Percentiles rank a stretch among this genome's conserved stretches.
phyloP scores from a whole-genome alignment of 306 rosid species.

The Acacia confusa region DNA sequence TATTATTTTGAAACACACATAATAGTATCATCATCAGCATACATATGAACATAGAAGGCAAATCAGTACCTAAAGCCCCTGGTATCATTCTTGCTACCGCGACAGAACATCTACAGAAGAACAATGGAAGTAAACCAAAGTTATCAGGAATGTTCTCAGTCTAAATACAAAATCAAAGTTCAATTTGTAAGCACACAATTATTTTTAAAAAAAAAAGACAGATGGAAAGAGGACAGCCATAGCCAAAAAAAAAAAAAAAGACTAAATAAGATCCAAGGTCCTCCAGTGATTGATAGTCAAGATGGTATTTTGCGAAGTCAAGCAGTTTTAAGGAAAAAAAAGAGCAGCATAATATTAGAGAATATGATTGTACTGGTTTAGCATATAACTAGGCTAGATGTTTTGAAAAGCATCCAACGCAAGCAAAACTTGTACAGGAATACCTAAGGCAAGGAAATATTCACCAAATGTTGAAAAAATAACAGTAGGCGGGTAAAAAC shows the following conservation, averaged over 20 bases:
- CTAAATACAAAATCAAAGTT: neutral
- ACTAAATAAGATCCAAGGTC: slow-evolving; percentile 1
- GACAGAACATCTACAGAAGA: slow-evolving; percentile 85
- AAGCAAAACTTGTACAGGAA: neutral
- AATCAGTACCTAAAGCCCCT: slow-evolving; percentile 89
- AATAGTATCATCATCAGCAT: neutral
- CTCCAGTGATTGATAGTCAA: neutral
- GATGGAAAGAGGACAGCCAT: neutral
- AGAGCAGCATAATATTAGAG: neutral
- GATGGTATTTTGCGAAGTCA: neutral
- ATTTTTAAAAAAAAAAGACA: neutral
- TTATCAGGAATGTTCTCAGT: slow-evolving; percentile 24
- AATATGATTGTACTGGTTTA: slow-evolving; percentile 11
- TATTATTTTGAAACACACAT: neutral
- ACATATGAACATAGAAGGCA: slow-evolving; percentile 3
- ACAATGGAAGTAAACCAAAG: slow-evolving; percentile 30
- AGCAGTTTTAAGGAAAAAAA: neutral
- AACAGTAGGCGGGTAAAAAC: neutral
- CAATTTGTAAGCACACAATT: neutral
- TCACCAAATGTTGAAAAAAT: neutral
- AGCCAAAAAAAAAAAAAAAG: neutral
- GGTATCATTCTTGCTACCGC: slow-evolving; percentile 89
- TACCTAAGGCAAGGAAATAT: neutral
- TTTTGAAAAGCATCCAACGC: neutral
- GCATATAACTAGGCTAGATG: neutral